Conservation (phyloP, 164 flowering plant genomes). For the Platanus orientalis region DNA sequence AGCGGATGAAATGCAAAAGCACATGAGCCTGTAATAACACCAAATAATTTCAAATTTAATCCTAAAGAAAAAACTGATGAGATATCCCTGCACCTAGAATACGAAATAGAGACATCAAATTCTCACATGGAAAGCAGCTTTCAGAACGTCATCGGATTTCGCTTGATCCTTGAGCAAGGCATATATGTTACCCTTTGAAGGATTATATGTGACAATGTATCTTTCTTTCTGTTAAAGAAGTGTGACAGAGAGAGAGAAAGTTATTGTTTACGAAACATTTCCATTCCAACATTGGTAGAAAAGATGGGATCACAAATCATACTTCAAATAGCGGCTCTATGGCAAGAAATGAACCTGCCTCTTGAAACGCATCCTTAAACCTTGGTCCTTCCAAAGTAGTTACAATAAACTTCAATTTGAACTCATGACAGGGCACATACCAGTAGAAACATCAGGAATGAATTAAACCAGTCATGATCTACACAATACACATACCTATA, state of each 20-base stretch:
- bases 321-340: constrained; percentile 91
- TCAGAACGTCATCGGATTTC: constrained; percentile 87
- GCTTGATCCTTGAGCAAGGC: constrained; percentile 93
- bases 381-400: constrained; percentile 57
- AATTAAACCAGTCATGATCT: not conserved
- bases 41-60: constrained; percentile 8
- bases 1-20: constrained; percentile 66
- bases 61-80: not conserved
- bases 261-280: not conserved
- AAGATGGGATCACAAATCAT: constrained; percentile 1
- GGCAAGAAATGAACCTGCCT: constrained; percentile 68
- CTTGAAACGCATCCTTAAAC: constrained; percentile 95
- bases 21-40: constrained; percentile 71
- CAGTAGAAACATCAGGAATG: not conserved
- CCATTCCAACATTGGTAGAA: not conserved
- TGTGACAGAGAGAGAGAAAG: not conserved
- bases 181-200: constrained; percentile 76
- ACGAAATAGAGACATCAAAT: constrained; percentile 5
- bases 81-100: not conserved
- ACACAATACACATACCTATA: constrained; percentile 45
- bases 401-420: constrained; percentile 5
- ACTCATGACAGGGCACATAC: constrained; percentile 1
- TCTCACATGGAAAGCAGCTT: constrained; percentile 97
- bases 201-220: constrained; percentile 85
- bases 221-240: constrained; percentile 61